A percentile compares a stretch with the other conserved stretches of the same genome.
phyloP scores from a whole-genome alignment of 345 rosid genomes.

The Geranium rotundifolium region DNA sequence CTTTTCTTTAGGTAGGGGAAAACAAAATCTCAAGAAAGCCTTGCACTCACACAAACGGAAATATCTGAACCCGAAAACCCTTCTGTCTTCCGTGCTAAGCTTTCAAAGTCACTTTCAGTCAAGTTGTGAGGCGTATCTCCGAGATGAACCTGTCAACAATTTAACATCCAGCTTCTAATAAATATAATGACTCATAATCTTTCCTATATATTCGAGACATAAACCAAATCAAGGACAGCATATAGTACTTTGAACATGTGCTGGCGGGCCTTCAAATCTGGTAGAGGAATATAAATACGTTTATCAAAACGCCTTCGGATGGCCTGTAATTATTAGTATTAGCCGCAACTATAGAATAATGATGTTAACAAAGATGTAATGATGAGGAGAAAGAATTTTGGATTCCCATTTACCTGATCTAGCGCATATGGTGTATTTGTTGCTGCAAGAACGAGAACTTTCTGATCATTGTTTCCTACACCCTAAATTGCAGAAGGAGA shows the following conservation, averaged over 20 bases:
- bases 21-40: neutral
- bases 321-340: constrained; percentile 45
- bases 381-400: constrained; percentile 1
- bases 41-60: constrained; percentile 69
- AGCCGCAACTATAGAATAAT: constrained; percentile 12
- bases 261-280: constrained; percentile 80
- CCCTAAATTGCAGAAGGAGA: constrained; percentile 37
- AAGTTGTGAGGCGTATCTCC: constrained; percentile 93
- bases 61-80: constrained; percentile 96
- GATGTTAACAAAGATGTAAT: constrained; percentile 6
- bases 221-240: constrained; percentile 3
- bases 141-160: constrained; percentile 58
- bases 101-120: constrained; percentile 78
- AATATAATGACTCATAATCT: neutral
- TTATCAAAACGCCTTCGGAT: constrained; percentile 90
- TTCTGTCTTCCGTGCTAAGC: constrained; percentile 63
- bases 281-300: constrained; percentile 93
- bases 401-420: constrained; percentile 48
- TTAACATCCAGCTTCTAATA: neutral
- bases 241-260: constrained; percentile 77
- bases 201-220: neutral
- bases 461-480: constrained; percentile 77
- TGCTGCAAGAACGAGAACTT: constrained; percentile 95
- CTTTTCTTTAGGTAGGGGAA: neutral
- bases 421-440: constrained; percentile 90